Conservation (phyloP, 257 asterid species). For the Jasminum sambac region DNA sequence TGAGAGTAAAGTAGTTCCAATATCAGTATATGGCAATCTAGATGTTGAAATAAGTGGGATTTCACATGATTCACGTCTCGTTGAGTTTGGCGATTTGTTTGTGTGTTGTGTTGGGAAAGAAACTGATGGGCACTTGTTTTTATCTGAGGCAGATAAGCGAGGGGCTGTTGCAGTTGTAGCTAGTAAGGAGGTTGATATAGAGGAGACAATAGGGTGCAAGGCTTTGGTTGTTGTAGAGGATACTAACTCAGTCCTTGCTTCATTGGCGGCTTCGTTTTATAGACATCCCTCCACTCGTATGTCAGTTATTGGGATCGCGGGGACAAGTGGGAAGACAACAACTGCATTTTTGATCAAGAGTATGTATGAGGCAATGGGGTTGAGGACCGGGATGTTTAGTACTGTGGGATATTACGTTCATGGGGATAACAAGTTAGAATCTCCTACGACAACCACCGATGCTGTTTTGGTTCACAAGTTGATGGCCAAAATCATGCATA, state of each 20-base stretch:
- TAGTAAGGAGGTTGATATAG: conserved; percentile 82
- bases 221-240: conserved; percentile 92
- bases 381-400: conserved; percentile 92
- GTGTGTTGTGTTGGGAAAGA: conserved; percentile 76
- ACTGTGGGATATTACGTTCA: conserved; percentile 68
- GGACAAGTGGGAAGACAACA: conserved; percentile 81
- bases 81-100: conserved; percentile 83
- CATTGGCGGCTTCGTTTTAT: conserved; percentile 73
- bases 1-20: conserved; percentile 83
- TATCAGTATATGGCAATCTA: conserved; percentile 74
- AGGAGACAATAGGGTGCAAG: conserved; percentile 79
- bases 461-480: conserved; percentile 77
- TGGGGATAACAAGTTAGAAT: conserved; percentile 79
- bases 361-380: conserved; percentile 94
- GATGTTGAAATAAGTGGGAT: conserved; percentile 77
- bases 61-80: conserved; percentile 87
- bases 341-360: conserved; percentile 67
- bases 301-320: conserved; percentile 79
- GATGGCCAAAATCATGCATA: conserved; percentile 89
- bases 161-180: conserved; percentile 96
- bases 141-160: conserved; percentile 91
- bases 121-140: conserved; percentile 67
- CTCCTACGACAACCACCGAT: conserved; percentile 50
- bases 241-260: conserved; percentile 64
- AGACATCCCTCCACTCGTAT: conserved; percentile 76